Evolutionary conservation across 2,329 filamentous ascomycete genomes (phyloP), one percentile per base, ranked within the genome.

Genomic region (Aspergillus texensis): DNA sequence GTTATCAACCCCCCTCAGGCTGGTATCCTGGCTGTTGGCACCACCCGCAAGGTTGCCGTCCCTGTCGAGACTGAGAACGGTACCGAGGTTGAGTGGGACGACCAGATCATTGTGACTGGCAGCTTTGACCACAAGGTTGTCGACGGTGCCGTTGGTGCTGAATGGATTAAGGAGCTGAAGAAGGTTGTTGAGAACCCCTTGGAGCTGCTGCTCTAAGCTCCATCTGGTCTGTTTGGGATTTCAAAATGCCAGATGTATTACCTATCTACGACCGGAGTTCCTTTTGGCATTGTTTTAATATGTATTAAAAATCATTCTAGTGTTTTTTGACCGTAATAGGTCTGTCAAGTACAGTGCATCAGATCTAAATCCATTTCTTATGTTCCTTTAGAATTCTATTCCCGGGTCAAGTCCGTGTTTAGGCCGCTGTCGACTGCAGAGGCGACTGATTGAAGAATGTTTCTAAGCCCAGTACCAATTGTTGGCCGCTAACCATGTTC

Each of bases 71-170:
- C 86, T 63, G 94, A 95, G 81, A 93, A 96, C 67, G 93, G 92
- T 65, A 88, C 88, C 52, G 82, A 86, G 21, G 84, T 97, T 54
- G 92, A 92, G 80, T 99, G 92, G 91, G 95, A 99, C 73, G 95
- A 99, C 78, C 94, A 98, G 86, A 97, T 99, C 75, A 88, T 91
- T 66, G 90, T 99, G 64, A 98, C 94, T 45, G 94, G 85, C 75
- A 96, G 92, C 85, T 99, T 99, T 79, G 95, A 99, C 85, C 95
- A 99, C 89, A 97, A 97, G 88, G 94, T 98, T 57, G 90, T 99
- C 14, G 95, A 99, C 78, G 95, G 95, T 68, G 95, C 94, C 46
- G 92, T 98, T 63, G 96, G 95, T 76, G 95, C 90, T 64, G 95
- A 99, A 81, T 99, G 94, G 89, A 93, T 99, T 81, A 89, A 88